Evolutionary conservation across 805 yeast genomes (phyloP), one percentile per base, ranked within the genome.

Genomic region (Pichia sporocuriosa): DNA sequence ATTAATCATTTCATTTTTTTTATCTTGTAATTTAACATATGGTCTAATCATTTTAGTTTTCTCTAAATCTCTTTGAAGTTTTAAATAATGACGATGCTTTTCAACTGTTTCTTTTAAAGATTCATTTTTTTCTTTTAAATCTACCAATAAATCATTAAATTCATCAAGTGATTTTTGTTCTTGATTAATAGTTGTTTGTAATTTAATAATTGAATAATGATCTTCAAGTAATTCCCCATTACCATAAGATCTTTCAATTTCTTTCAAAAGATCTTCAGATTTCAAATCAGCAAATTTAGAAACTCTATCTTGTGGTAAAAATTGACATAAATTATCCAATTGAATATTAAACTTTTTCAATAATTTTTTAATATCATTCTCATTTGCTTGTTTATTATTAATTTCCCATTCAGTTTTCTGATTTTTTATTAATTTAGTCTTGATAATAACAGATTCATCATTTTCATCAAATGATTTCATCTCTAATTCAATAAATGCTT

Each of bases 231-330:
- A 62, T 29, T 73, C 68, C 3, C 81, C 74, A 38, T 74, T 67
- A 5, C 83, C 85, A 25, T 87, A 74, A 1, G 96, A 87, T 45
- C 90, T 66, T 54, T 88, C 86, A 1, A 95, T 85, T 53, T 86
- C 95, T 21, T 68, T 54, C 11, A 93, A 67, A 8, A 90, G 64
- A 45, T 78, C 77, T 47, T 84, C 88, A 1, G 94, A 84, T 23
- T 84, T 73, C 49, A 86, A 65, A 3, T 81, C 75, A 0, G 97
- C 95, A 67, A 93, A 93, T 49, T 85, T 87, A 2, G 95, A 90
- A 6, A 93, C 97, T 45, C 94, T 71, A 53, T 90, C 97, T 58
- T 93, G 99, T 0, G 98, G 96, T 42, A 93, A 66, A 55, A 93
- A 93, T 57, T 90, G 97, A 56, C 97, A 89, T 37, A 90, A 68